phyloP scores from a whole-genome alignment of 495 filamentous ascomycete species.

The Pyrenula aspistea region DNA sequence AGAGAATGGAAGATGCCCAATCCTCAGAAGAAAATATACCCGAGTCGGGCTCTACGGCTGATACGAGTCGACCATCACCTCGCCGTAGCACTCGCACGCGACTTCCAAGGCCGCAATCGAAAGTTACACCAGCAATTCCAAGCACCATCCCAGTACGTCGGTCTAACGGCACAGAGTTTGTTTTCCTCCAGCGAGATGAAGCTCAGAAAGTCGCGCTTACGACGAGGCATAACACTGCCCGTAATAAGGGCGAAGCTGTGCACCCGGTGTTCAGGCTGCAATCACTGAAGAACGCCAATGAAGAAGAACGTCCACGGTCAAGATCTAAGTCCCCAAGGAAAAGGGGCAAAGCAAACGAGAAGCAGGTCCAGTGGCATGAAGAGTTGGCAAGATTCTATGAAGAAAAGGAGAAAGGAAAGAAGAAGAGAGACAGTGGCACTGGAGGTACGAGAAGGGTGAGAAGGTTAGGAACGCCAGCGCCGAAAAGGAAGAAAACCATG shows the following conservation, averaged over 20 bases:
- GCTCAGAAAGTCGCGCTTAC: slow-evolving; percentile 42
- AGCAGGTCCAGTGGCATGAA: background rate
- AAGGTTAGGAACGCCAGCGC: background rate
- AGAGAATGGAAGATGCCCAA: background rate
- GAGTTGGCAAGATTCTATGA: background rate
- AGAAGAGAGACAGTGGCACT: background rate
- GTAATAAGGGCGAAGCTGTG: slow-evolving; percentile 42
- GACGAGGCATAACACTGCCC: slow-evolving; percentile 43
- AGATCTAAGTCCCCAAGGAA: background rate
- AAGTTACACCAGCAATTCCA: slow-evolving; percentile 18
- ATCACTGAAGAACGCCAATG: slow-evolving; percentile 26
- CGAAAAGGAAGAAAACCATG: background rate
- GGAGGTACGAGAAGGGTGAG: background rate
- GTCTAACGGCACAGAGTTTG: slow-evolving; percentile 40
- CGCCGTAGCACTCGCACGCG: slow-evolving; percentile 33
- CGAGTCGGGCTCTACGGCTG: background rate
- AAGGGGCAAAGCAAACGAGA: background rate
- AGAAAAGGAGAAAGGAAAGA: background rate
- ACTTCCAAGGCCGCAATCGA: slow-evolving; percentile 15
- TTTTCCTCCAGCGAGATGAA: slow-evolving; percentile 43
- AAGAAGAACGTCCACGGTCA: slow-evolving; percentile 7
- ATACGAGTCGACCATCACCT: slow-evolving; percentile 1
- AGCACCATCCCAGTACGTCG: slow-evolving; percentile 44
- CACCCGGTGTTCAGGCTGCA: slow-evolving; percentile 33
- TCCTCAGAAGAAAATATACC: background rate